These are phyloP conservation scores for Exophiala mesophila DNA, from an alignment of 2,329 filamentous ascomycete genomes.

Conservation along the genomic window DNA sequence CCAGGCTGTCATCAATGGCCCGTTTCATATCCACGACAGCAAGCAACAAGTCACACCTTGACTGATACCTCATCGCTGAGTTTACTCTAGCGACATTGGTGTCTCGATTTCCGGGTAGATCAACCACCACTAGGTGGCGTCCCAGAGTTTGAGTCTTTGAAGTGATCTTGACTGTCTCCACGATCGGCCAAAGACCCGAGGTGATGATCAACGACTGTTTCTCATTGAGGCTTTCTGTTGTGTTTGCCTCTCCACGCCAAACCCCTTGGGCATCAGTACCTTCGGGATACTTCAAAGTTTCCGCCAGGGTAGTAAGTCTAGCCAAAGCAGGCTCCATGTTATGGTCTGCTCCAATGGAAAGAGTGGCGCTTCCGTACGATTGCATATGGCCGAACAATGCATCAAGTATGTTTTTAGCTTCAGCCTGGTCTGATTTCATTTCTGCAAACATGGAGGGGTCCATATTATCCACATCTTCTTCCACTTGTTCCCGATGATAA, in stretches of 20 bases:
- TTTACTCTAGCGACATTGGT: background rate
- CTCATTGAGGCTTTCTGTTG: background rate
- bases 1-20: background rate
- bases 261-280: background rate
- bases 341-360: background rate
- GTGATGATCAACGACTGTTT: background rate
- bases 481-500: background rate
- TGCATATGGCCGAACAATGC: background rate
- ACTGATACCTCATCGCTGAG: background rate
- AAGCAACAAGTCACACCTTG: background rate
- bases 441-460: background rate
- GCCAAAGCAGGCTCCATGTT: background rate
- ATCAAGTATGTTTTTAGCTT: background rate
- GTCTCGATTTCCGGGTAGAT: background rate
- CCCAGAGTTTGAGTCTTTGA: background rate
- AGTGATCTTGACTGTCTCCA: background rate
- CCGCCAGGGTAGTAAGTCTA: background rate
- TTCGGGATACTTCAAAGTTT: background rate
- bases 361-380: background rate
- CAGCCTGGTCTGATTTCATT: background rate
- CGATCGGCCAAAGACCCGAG: background rate
- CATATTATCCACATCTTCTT: background rate
- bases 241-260: background rate
- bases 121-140: background rate
- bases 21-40: background rate